These are phyloP conservation scores for Farysia itapuensis DNA, from an alignment of 1,284 basidiomycete genomes.

Conservation along the genomic window DNA sequence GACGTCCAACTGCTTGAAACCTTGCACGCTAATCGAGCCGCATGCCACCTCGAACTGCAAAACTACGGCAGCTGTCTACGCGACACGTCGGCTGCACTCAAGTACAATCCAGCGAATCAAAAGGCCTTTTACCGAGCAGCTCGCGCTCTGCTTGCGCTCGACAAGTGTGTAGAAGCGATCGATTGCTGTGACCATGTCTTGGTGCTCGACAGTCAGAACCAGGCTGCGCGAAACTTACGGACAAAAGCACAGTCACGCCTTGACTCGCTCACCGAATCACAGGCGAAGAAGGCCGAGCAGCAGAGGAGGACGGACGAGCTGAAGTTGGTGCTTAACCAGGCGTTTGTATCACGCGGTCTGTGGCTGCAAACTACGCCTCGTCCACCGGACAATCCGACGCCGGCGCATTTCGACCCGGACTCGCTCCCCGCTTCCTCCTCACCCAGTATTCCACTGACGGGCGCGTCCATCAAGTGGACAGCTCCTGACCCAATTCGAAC, in stretches of 20 bases:
- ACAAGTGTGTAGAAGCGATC: conserved; percentile 37
- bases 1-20: conserved; percentile 69
- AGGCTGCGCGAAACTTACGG: conserved; percentile 35
- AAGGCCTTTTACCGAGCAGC: conserved; percentile 56
- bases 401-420: conserved; percentile 64
- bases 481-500: conserved; percentile 61
- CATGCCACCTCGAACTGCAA: conserved; percentile 87
- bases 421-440: conserved; percentile 45
- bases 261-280: conserved; percentile 63
- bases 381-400: conserved; percentile 67
- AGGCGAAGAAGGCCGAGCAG: conserved; percentile 65
- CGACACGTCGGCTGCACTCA: conserved; percentile 13
- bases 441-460: conserved; percentile 32
- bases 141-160: conserved; percentile 42
- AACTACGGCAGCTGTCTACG: conserved; percentile 18
- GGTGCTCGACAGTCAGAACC: conserved; percentile 13
- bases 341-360: conserved; percentile 66
- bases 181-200: conserved; percentile 43
- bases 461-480: conserved; percentile 24
- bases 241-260: conserved; percentile 23
- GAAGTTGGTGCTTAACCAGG: conserved; percentile 64
- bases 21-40: conserved; percentile 73
- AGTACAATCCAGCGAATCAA: conserved; percentile 28
- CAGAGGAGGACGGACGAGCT: conserved; percentile 64
- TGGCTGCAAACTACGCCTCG: conserved; percentile 43